Conservation (phyloP, 208 protist genomes). For the Wallacemonas sp. region DNA sequence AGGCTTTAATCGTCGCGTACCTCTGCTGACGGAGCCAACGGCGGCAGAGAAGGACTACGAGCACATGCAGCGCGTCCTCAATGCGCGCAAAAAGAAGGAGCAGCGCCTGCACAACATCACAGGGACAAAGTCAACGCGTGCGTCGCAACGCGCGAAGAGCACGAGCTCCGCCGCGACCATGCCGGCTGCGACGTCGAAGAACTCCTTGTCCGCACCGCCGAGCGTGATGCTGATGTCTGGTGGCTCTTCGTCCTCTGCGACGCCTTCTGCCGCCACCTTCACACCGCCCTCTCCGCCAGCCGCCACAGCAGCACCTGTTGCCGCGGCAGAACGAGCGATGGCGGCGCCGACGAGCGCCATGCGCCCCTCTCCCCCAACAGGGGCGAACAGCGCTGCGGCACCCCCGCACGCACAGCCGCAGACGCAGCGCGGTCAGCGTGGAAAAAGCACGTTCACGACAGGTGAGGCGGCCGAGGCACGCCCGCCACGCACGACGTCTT, state of each 20-base stretch:
- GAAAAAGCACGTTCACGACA: too few relatives aligned
- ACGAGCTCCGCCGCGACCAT: background rate
- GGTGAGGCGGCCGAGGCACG: too few relatives aligned
- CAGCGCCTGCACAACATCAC: constrained; percentile 8
- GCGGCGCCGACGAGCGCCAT: too few relatives aligned
- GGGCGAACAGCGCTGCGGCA: too few relatives aligned
- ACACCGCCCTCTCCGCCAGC: background rate
- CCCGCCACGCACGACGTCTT: too few relatives aligned
- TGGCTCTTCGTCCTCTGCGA: background rate
- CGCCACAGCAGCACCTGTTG: background rate
- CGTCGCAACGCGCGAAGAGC: background rate
- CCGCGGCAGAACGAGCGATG: background rate
- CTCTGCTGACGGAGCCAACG: constrained; percentile 55
- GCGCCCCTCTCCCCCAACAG: too few relatives aligned
- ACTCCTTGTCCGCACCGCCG: too few relatives aligned
- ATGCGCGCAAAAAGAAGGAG: constrained; percentile 13
- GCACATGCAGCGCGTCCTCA: constrained; percentile 20
- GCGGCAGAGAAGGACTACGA: constrained; percentile 65
- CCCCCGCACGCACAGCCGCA: too few relatives aligned
- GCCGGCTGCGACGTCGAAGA: too few relatives aligned
- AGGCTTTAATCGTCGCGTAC: constrained; percentile 74
- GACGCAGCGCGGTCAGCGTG: too few relatives aligned
- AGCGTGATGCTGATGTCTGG: too few relatives aligned
- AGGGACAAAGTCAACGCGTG: background rate
- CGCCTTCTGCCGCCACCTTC: background rate